These are phyloP conservation scores for Arabidopsis hybrid DNA, from an alignment of 441 rosid genomes.

Conservation along the genomic window DNA sequence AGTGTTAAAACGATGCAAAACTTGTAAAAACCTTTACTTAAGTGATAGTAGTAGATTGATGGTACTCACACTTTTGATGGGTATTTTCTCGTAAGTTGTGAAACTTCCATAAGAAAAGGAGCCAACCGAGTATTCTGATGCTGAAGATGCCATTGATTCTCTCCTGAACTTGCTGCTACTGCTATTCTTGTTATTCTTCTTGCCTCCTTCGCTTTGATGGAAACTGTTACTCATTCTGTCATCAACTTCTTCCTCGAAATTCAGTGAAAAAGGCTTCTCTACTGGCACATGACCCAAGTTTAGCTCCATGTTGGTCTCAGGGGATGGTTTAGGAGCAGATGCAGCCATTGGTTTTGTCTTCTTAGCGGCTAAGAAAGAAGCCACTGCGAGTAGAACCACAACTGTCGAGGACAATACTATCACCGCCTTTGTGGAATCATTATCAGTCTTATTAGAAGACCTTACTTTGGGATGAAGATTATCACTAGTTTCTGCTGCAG, in stretches of 20 bases:
- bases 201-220: constrained; percentile 21
- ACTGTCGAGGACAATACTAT: constrained; percentile 43
- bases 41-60: neutral
- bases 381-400: constrained; percentile 53
- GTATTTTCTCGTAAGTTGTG: constrained; percentile 76
- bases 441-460: neutral
- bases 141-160: constrained; percentile 72
- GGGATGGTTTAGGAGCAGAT: neutral
- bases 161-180: constrained; percentile 25
- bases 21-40: neutral
- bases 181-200: constrained; percentile 52
- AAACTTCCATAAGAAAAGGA: constrained; percentile 83
- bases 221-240: constrained; percentile 52
- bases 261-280: constrained; percentile 44
- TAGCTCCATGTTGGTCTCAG: neutral
- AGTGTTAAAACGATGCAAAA: neutral
- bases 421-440: neutral
- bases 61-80: constrained; percentile 47
- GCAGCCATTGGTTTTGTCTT: constrained; percentile 39
- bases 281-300: neutral
- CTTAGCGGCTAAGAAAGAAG: constrained; percentile 46
- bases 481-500: constrained; percentile 14
- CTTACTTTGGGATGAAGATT: constrained; percentile 14
- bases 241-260: constrained; percentile 47
- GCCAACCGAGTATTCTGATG: constrained; percentile 62